Percentiles rank a stretch among this genome's conserved stretches.
phyloP scores from a whole-genome alignment of 1,139 yeast genomes.

The Diutina sp. region DNA sequence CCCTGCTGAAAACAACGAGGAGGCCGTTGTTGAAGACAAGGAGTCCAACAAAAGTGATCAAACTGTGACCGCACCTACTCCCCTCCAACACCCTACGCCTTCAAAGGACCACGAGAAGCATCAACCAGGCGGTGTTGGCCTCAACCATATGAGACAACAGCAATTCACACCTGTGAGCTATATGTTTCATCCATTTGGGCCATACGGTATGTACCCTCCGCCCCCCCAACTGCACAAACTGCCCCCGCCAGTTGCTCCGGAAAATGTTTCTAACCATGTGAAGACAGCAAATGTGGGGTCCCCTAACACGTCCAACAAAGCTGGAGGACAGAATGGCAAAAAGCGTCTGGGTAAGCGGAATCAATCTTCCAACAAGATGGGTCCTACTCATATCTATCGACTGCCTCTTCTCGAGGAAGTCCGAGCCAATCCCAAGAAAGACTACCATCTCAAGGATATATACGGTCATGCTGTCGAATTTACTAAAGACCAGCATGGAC shows the following conservation, averaged over 20 bases:
- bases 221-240: not conserved
- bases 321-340: not conserved
- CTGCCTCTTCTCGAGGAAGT: slow-evolving; percentile 83
- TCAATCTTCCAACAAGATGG: not conserved
- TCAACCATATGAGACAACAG: not conserved
- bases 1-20: not conserved
- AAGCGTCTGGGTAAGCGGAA: not conserved
- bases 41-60: not conserved
- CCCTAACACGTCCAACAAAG: not conserved
- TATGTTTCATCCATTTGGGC: not conserved
- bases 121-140: not conserved
- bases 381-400: slow-evolving; percentile 37
- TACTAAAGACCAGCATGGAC: slow-evolving; percentile 93
- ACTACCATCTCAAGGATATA: slow-evolving; percentile 57
- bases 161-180: slow-evolving; percentile 1
- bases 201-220: slow-evolving; percentile 1
- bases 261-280: not conserved
- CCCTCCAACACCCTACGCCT: not conserved
- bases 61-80: not conserved
- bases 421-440: slow-evolving; percentile 53
- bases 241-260: not conserved
- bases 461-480: slow-evolving; percentile 86
- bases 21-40: not conserved
- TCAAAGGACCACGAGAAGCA: not conserved
- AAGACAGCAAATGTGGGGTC: not conserved